Evolutionary conservation across 192 early-diverging fungal genomes (phyloP).

Genomic region (Coemansia sp.): DNA sequence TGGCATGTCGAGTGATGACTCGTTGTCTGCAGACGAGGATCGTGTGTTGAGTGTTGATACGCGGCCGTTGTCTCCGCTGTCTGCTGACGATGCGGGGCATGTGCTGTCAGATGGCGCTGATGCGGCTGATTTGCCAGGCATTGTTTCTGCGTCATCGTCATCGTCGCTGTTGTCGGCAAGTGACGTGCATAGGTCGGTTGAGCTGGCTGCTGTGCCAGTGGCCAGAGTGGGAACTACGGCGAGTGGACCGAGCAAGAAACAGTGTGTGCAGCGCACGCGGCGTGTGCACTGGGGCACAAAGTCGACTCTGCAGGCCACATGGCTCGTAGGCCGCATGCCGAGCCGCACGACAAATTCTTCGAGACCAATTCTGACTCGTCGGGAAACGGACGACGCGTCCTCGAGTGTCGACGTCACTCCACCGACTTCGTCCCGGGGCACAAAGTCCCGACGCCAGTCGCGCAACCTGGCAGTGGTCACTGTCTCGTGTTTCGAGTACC

Average conservation of each 20-base stretch:
- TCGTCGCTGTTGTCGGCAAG: not conserved
- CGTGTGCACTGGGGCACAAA: conserved; percentile 37
- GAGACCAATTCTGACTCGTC: conserved; percentile 13
- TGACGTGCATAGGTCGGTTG: not conserved
- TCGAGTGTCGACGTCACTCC: too few relatives aligned
- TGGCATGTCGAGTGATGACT: not conserved
- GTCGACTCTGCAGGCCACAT: conserved; percentile 17
- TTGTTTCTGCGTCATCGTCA: not conserved
- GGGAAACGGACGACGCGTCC: not conserved
- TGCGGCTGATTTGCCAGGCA: conserved; percentile 1
- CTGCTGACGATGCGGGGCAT: not conserved
- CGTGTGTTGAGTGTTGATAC: not conserved
- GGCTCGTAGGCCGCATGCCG: conserved; percentile 13
- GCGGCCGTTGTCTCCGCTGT: not conserved
- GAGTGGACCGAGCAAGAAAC: conserved; percentile 38
- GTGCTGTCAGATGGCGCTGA: not conserved
- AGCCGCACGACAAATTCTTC: not conserved
- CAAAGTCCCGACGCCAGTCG: conserved; percentile 3
- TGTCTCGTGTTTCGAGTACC: conserved; percentile 39
- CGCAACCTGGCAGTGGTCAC: conserved; percentile 17
- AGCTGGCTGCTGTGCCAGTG: not conserved
- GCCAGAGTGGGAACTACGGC: not conserved
- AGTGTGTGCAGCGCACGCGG: conserved; percentile 10
- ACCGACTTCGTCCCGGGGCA: not conserved
- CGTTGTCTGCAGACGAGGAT: not conserved